phyloP scores from a whole-genome alignment of 2,329 filamentous ascomycete genomes.

The Penicillium paneum region DNA sequence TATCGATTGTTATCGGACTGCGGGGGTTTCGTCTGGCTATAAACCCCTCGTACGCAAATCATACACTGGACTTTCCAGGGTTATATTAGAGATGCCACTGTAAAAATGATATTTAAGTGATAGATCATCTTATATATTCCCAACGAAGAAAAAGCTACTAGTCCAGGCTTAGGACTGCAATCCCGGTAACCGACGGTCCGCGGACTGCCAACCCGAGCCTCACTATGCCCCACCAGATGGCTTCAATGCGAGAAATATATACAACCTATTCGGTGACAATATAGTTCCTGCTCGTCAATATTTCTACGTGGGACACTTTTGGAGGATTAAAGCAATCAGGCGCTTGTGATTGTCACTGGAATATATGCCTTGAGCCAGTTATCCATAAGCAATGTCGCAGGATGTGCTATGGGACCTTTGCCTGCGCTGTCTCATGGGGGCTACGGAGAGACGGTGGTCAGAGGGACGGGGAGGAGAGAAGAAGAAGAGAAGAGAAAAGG shows the following conservation, averaged over 20 bases:
- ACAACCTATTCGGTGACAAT: no score
- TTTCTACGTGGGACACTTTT: background rate
- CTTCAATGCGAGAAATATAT: background rate
- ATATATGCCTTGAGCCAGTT: conserved; percentile 3
- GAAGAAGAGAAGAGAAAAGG: no score
- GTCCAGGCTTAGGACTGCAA: background rate
- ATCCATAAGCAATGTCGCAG: background rate
- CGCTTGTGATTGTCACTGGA: background rate
- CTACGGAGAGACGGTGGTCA: no score
- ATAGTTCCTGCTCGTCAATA: background rate
- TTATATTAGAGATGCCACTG: background rate
- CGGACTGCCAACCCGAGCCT: background rate
- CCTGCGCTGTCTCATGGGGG: background rate
- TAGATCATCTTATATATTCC: background rate
- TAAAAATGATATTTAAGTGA: background rate
- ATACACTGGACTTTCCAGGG: background rate
- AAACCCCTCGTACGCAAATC: background rate
- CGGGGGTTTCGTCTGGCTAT: conserved; percentile 1
- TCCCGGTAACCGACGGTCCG: background rate
- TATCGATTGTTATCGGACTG: conserved; percentile 4
- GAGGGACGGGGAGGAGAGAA: no score
- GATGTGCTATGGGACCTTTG: background rate
- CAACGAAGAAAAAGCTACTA: background rate
- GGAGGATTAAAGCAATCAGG: background rate
- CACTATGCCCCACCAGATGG: background rate